phyloP scores from a whole-genome alignment of 2,329 filamentous ascomycete genomes.

The Chalaropsis thielavioides region DNA sequence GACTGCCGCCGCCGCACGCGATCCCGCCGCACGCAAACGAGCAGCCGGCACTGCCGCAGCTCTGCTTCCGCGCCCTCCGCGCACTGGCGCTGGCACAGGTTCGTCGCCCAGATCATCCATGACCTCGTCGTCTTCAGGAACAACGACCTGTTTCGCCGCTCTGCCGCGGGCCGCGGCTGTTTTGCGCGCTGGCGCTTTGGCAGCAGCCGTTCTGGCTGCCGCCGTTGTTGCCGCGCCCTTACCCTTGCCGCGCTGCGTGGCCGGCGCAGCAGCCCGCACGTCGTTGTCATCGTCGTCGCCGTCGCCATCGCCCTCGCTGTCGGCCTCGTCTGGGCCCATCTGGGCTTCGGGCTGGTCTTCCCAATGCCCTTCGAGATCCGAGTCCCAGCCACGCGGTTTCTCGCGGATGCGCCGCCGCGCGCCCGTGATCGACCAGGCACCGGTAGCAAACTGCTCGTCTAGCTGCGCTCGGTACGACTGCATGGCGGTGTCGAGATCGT shows the following conservation, averaged over 20 bases:
- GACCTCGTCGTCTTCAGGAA: slow-evolving; percentile 31
- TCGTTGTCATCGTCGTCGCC: slow-evolving; percentile 25
- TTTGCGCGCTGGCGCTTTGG: slow-evolving; percentile 30
- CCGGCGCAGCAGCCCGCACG: slow-evolving; percentile 20
- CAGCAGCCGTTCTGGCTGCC: slow-evolving; percentile 24
- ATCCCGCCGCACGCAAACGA: not conserved
- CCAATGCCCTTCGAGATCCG: slow-evolving; percentile 79
- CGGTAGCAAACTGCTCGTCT: slow-evolving; percentile 56
- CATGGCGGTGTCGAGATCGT: slow-evolving; percentile 58
- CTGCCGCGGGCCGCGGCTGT: slow-evolving; percentile 28
- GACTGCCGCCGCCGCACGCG: slow-evolving; percentile 16
- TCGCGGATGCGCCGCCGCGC: slow-evolving; percentile 30
- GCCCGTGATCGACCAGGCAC: slow-evolving; percentile 36
- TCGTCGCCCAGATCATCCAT: slow-evolving; percentile 38
- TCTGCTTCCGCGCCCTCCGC: not conserved
- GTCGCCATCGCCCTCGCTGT: slow-evolving; percentile 26
- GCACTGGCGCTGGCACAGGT: slow-evolving; percentile 22
- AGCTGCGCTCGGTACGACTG: slow-evolving; percentile 53
- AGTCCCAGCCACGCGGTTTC: slow-evolving; percentile 70
- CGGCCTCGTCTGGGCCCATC: slow-evolving; percentile 33
- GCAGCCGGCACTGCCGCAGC: slow-evolving; percentile 16
- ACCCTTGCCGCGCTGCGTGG: not conserved
- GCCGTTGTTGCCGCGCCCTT: slow-evolving; percentile 9
- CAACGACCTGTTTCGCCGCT: slow-evolving; percentile 27
- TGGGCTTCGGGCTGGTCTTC: slow-evolving; percentile 56